Base-by-base conservation (phyloP, 1,139 yeast species). In the Kurtzmaniella quercitrusa region DNA sequence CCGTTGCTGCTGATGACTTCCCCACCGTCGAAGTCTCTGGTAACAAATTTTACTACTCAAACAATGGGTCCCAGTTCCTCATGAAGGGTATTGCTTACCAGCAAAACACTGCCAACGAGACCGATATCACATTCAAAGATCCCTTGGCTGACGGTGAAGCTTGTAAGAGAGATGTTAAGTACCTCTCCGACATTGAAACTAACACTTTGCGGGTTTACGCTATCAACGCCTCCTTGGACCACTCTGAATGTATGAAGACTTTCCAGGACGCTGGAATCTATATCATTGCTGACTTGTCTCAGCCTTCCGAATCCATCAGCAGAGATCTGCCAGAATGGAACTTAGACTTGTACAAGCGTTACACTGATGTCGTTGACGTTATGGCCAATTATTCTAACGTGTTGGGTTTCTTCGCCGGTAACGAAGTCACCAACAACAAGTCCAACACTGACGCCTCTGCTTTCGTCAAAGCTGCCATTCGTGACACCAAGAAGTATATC, bases 371-470 rank as follows among this genome's bases (percentile, higher is more conserved):
- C 51, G 83, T 90, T 52, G 96, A 91, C 58, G 85, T 84, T 46
- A 86, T 91, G 68, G 81, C 83, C 57, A 75, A 81, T 55, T 91
- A 87, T 66, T 82, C 95, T 46, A 91, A 91, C 60, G 75, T 88
- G 12, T 68, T 90, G 49, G 98, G 96, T n/a, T 89, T 89, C 71
- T 84, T 91, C 60, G 82, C 95, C 39, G 97, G 97, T 58, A 91
- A 91, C 62, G 97, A 91, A 70, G 85, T 91, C 48, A 83, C 93
- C 57, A 71, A 70, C 54, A 62, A 62, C 44, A 57, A 55, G 16
- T 49, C 65, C 33, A 90, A 91, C 63, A 69, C 77, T 37, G 72
- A 62, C 46, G 70, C 77, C 19, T 79, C 94, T 33, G 96, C 97
- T 2, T 91, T 85, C 59, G 79, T 91, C 49, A 84, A 94, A 64